Conservation (phyloP, 768 basidiomycete genomes). For the Grammothele lineata region DNA sequence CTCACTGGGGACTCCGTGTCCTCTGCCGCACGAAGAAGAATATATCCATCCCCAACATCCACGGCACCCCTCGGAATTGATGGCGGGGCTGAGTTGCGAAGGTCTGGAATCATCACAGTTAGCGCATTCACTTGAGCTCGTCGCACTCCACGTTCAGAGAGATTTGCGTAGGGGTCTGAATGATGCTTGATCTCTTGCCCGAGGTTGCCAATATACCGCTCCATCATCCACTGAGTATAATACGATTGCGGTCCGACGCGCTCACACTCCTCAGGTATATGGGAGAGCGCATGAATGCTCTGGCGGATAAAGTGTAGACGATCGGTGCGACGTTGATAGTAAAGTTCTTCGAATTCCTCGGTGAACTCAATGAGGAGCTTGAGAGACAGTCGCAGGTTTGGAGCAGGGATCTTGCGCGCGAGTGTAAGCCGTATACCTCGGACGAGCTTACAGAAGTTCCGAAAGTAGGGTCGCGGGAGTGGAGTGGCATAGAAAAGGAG, state of each 20-base stretch:
- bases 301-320: constrained; percentile 32
- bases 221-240: constrained; percentile 22
- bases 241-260: constrained; percentile 15
- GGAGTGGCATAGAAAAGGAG: constrained; percentile 20
- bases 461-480: constrained; percentile 23
- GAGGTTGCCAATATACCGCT: constrained; percentile 23
- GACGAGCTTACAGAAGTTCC: constrained; percentile 26
- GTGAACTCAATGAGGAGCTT: constrained; percentile 25
- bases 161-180: constrained; percentile 23
- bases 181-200: constrained; percentile 24
- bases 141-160: constrained; percentile 20
- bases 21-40: constrained; percentile 17
- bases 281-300: constrained; percentile 29
- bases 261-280: constrained; percentile 23
- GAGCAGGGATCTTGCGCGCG: constrained; percentile 1
- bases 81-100: background rate
- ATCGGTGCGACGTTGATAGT: constrained; percentile 24
- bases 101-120: constrained; percentile 3
- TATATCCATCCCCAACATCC: constrained; percentile 22
- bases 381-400: constrained; percentile 14
- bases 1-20: background rate
- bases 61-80: constrained; percentile 4
- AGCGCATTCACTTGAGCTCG: constrained; percentile 5
- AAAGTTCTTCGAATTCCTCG: constrained; percentile 32
- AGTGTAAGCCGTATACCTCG: constrained; percentile 19